These are phyloP conservation scores for Paramecium sexaurelia DNA, from an alignment of 73 alveolate genomes.

Conservation along the genomic window DNA sequence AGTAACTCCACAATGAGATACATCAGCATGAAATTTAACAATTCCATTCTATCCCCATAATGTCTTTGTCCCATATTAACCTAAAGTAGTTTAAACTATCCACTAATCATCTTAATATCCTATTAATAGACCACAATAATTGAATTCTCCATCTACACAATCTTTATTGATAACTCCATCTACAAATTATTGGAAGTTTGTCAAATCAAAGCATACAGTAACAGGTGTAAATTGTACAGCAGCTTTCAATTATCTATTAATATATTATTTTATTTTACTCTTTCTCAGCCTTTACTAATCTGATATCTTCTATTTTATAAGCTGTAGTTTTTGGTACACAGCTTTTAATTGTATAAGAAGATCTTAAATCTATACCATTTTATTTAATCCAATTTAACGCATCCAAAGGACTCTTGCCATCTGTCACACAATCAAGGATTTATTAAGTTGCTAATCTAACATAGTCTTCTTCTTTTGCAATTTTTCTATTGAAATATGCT, in stretches of 20 bases:
- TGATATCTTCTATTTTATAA: neutral
- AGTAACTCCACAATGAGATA: neutral
- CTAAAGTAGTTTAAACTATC: constrained; percentile 72
- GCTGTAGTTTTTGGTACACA: neutral
- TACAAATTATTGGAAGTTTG: neutral
- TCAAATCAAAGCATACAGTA: constrained; percentile 34
- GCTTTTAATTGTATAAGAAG: neutral
- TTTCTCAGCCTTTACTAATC: neutral
- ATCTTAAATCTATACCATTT: neutral
- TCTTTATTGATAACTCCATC: neutral
- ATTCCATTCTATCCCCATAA: constrained; percentile 72
- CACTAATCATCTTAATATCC: constrained; percentile 72
- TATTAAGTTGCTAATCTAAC: neutral
- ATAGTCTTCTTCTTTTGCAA: neutral
- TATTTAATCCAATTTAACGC: neutral
- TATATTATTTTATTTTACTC: neutral
- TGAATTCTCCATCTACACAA: neutral
- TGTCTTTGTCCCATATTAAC: neutral
- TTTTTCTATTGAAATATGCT: neutral
- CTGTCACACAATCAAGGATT: neutral
- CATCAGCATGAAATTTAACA: constrained; percentile 56
- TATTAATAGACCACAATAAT: constrained; percentile 83
- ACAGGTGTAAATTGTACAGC: constrained; percentile 33
- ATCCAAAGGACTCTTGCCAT: neutral
- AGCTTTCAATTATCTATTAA: neutral